Conservation (phyloP, 2,329 filamentous ascomycete genomes). For the Neophaeococcomyces mojaviensis region DNA sequence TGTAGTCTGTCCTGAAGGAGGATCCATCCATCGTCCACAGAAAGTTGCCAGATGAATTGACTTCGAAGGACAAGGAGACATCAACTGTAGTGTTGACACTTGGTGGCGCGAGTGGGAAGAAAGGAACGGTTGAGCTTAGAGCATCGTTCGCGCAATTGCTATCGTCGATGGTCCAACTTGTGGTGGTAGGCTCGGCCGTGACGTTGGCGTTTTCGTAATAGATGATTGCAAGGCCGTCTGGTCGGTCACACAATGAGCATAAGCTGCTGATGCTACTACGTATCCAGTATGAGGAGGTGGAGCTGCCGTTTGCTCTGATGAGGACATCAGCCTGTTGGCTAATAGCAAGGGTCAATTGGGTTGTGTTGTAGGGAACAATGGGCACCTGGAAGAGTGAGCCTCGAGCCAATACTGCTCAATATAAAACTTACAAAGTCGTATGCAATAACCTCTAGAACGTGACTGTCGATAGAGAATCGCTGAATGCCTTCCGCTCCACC, state of each 20-base stretch:
- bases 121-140: conserved; percentile 21
- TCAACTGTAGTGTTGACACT: conserved; percentile 19
- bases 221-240: conserved; percentile 20
- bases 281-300: too few species aligned
- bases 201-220: conserved; percentile 21
- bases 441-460: conserved; percentile 51
- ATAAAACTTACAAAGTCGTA: conserved; percentile 27
- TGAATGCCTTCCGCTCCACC: conserved; percentile 43
- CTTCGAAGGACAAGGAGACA: conserved; percentile 20
- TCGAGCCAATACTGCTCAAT: conserved; percentile 30
- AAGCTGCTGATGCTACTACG: conserved; percentile 22
- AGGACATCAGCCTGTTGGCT: conserved; percentile 37
- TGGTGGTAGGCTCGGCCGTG: conserved; percentile 14
- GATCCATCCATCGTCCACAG: conserved; percentile 26
- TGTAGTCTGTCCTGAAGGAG: conserved; percentile 27
- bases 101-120: conserved; percentile 16
- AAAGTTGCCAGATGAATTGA: conserved; percentile 22
- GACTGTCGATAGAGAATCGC: conserved; percentile 46
- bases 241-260: conserved; percentile 7
- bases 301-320: background rate
- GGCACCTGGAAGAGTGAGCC: conserved; percentile 34
- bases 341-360: conserved; percentile 39
- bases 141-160: conserved; percentile 22
- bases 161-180: conserved; percentile 10
- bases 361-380: conserved; percentile 47